Percentiles rank a stretch among this genome's conserved stretches.
phyloP scores from a whole-genome alignment of 352 stramenopile species.

The Globisporangium spiculum region DNA sequence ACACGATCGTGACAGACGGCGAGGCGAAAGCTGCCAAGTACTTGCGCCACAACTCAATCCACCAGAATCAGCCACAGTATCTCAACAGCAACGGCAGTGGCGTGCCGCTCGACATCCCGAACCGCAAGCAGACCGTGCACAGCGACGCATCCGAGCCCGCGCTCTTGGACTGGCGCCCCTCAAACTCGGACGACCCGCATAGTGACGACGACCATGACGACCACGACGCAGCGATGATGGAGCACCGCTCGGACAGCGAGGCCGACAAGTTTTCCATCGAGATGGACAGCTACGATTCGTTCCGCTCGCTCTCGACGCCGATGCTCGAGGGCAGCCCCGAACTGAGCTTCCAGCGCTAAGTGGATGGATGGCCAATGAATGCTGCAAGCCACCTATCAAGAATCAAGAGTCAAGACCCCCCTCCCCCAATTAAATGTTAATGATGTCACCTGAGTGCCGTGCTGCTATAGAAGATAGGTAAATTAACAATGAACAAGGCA shows the following conservation, averaged over 20 bases:
- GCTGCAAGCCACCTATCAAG: not conserved
- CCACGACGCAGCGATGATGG: not conserved
- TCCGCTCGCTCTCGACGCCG: slow-evolving; percentile 51
- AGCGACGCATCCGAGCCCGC: slow-evolving; percentile 20
- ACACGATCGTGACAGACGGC: slow-evolving; percentile 29
- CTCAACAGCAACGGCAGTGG: not conserved
- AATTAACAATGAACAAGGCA: slow-evolving; percentile 3
- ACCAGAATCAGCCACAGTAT: not conserved
- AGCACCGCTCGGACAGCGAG: slow-evolving; percentile 17
- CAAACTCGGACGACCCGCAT: slow-evolving; percentile 3
- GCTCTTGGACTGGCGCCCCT: slow-evolving; percentile 18
- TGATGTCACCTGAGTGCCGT: not conserved
- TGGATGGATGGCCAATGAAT: no score
- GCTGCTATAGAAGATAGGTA: not conserved
- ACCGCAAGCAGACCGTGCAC: slow-evolving; percentile 9
- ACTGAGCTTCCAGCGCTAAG: slow-evolving; percentile 17
- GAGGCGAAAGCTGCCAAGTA: slow-evolving; percentile 20
- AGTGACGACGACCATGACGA: slow-evolving; percentile 12
- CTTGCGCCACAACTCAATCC: slow-evolving; percentile 8
- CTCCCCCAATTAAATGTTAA: not conserved
- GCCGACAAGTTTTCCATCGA: slow-evolving; percentile 34
- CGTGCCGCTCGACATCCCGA: slow-evolving; percentile 1
- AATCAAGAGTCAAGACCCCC: not conserved
- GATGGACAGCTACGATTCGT: slow-evolving; percentile 49
- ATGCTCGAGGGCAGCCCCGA: slow-evolving; percentile 24